Base-by-base conservation (phyloP, 140 eudicot genomes). In the Ambrosia hybrid region DNA sequence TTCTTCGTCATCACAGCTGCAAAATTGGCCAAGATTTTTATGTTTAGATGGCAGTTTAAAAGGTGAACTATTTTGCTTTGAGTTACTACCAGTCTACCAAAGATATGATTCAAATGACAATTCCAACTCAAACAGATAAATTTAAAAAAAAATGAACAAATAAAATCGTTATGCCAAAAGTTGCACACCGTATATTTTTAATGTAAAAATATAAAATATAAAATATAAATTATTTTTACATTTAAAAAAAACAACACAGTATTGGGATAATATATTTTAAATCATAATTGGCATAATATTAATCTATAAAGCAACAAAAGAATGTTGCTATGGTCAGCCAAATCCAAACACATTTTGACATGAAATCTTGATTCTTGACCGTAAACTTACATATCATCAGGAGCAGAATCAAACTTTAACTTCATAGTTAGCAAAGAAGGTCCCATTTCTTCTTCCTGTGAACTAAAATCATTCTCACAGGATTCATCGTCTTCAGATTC, bases 1-100 rank as follows among this genome's bases (percentile, higher is more conserved):
- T 79, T 88, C 93, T 57, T 93, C 97, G 77, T 88, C 48, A 51
- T 87, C 96, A 64, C 88, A 87, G 56, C 98, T 93, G 85, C 67
- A 68, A 66, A 68, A 48, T 78, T 41, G 37, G 17, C 34, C 56
- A 75, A 33, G 6, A 51, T 38, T 33, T 57, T 46, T 3, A 36
- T 45, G 46, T 68, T 51, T 37, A 41, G 36, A 74, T 74, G 48
- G 48, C 17, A 74, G 17, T 13, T 46, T n/a, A 13, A 65, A 66
- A 39, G 7, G n/a, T 36, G 36, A 6, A 30, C 57, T 55, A 7
- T 41, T 39, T 39, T 57, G 67, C 15, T 16, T 16, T 34, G 51
- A 51, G 45, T 59, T 63, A 73, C 71, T 10, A 13, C 26, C 26
- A 21, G 26, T 21, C 26, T 1, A 21, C 61, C n/a, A 51, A 51